Evolutionary conservation across 768 basidiomycete species (phyloP).

Genomic region (Cystofilobasidium bisporidii): DNA sequence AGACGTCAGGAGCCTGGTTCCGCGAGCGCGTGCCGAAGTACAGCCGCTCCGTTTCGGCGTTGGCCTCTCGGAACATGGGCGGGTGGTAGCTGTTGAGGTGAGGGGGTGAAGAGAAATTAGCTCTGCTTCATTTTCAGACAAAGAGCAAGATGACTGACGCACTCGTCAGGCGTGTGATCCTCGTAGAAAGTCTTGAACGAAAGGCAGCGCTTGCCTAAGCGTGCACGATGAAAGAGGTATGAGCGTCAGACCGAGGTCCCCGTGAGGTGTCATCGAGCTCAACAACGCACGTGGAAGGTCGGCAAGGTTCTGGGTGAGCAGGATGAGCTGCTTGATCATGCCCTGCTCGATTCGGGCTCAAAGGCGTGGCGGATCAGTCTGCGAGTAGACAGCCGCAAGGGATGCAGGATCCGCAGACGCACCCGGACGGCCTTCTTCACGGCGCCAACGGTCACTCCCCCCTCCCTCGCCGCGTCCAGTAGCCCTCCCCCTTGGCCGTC

Average conservation of each 20-base stretch:
- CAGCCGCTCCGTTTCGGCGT: neutral
- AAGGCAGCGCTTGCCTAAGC: conserved; percentile 7
- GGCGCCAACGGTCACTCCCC: neutral
- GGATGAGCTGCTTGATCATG: conserved; percentile 7
- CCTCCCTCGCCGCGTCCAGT: neutral
- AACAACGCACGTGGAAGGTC: conserved; percentile 4
- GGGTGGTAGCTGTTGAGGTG: neutral
- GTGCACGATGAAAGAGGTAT: no score
- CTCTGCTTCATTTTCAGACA: no score
- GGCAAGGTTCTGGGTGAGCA: neutral
- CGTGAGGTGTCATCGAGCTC: no score
- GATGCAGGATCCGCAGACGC: neutral
- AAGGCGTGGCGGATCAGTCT: no score
- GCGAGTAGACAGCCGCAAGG: no score
- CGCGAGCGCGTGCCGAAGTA: neutral
- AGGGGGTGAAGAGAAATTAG: no score
- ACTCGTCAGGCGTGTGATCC: neutral
- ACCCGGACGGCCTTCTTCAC: conserved; percentile 4
- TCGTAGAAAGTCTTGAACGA: neutral
- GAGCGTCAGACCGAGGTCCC: no score
- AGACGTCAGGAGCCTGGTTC: neutral
- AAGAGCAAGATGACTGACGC: neutral
- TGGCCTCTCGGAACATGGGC: conserved; percentile 1
- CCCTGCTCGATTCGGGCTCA: neutral
- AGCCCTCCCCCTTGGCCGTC: neutral